Evolutionary conservation across 208 protist species (phyloP), one percentile per base, ranked within the genome.

Genomic region (Endotrypanum monterogeii): DNA sequence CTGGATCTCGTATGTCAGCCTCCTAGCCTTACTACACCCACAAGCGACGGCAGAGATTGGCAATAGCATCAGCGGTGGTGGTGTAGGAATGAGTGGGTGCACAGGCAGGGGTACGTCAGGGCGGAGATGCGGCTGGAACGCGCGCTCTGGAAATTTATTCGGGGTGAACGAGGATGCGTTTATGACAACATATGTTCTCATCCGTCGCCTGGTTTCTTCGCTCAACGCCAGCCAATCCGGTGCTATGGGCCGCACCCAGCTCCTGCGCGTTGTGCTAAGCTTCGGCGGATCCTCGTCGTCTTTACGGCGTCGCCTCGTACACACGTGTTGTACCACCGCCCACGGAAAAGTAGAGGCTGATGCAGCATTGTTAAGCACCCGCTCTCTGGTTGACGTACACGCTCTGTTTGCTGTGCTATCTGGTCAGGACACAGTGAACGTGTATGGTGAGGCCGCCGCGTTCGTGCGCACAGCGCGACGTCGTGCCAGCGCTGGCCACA

Each of bases 331-430:
- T 50, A 51, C 20, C 25, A 41, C 51, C 12, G 14, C 2, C 11
- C 30, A 25, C 39, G 58, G 67, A 30, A n/a, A 37, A 14, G 11
- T 48, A 9, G 44, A 50, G 35, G 56, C 51, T n/a, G 72, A 78
- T 25, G 72, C 74, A n/a, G 69, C 67, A 56, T 65, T 75, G 71
- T 74, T 78, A 77, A 78, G 58, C 16, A 80, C 66, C 14, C 79
- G 76, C 25, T 69, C 37, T 66, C 77, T 56, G 25, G 80, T 78
- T 48, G 90, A 94, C 74, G 69, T 90, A 7, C 82, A 83, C 73
- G 82, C 87, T 25, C 65, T 90, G 37, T 80, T 90, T 28, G 80
- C 74, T 16, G 66, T 92, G 35, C 78, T 94, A 0, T 65, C 84
- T 2, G 87, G 76, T 2, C 65, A 84, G 18, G 84, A 88, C 28